Evolutionary conservation across 176 grass and related monocot genomes (phyloP), one percentile per base, ranked within the genome.

Genomic region (Musa acuminata): DNA sequence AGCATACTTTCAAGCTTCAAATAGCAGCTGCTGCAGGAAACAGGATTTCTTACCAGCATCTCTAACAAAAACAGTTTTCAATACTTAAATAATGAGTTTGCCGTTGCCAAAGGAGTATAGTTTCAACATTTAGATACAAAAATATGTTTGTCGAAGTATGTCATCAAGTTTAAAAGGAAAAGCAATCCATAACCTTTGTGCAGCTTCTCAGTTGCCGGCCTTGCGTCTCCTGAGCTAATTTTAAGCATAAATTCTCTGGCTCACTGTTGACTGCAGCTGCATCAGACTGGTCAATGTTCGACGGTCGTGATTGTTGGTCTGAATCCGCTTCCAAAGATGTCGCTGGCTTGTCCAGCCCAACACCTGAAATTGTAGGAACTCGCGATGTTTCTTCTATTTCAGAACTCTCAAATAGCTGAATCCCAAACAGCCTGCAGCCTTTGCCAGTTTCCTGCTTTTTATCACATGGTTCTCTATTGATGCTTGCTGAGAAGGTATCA

Each of bases 371-470:
- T 43, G 74, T 79, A 73, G 75, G 68, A 55, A 50, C 22, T 29
- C 68, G 81, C 51, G 64, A 79, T 49, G 53, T 69, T 76, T 80
- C 80, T 79, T 88, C 88, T 74, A 86, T 78, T n/a, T 60, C 69
- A 70, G 82, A 83, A 70, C 84, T 81, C 62, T 60, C 73, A 22
- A 82, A 71, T 81, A 99, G 72, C 67, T 99, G 80, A 51, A 99
- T 91, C 55, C 95, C 95, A 82, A 99, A 99, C 81, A 99, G 84
- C 79, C 88, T 99, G 80, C 86, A 93, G 48, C 95, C 68, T 63
- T 53, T 54, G 50, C 49, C 65, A 53, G 78, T 62, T 65, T 91
- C 88, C 80, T 83, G 76, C 83, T 88, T 96, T 75, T 73, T 88
- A 76, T 90, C 84, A 77, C 74, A 71, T 77, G 78, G 43, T 72